Evolutionary conservation across 768 basidiomycete species (phyloP), one percentile per base, ranked within the genome.

Genomic region (Rubroboletus satanas): DNA sequence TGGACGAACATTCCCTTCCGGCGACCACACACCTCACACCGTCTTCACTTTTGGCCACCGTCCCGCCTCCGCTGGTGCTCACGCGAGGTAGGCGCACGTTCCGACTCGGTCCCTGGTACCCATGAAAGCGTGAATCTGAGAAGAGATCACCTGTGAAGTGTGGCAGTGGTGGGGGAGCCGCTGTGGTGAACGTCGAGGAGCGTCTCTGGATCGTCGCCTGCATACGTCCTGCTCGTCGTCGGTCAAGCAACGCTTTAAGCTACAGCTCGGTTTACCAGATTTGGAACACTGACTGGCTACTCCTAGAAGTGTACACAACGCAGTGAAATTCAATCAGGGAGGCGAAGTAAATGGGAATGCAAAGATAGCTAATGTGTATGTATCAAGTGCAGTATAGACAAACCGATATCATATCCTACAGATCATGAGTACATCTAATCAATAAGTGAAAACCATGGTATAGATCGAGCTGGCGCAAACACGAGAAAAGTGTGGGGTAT

Each of bases 1-100:
- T 26, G 32, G 39, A 68, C 80, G 58, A 56, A 89, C 89, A 88
- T 75, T 90, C 89, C 69, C 81, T 83, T n/a, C 89, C 88, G 1
- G 88, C 82, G 11, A 90, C 85, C 2, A 83, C 87, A 70, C 86
- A 88, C 62, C 83, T 72, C 36, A 62, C 65, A 1, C 83, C 85
- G 61, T 90, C 88, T 56, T 84, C 83, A 58, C 79, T 84, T 62
- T 79, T 83, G 23, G 87, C 79, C 42, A 92, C 81, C 1, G 82
- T 73, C 0, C 87, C 87, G 33, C 85, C 85, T 46, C 88, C 87
- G 54, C 68, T 74, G 2, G 82, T 70, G 23, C 83, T 79, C 26
- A 79, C 84, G n/a, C 84, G 77, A 12, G 77, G 74, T 15, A 88
- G 70, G 14, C 83, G 83, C 23, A 85, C 84, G 59, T 75, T 81